Conservation (phyloP, 2,329 filamentous ascomycete species). For the Escovopsis sp. region DNA sequence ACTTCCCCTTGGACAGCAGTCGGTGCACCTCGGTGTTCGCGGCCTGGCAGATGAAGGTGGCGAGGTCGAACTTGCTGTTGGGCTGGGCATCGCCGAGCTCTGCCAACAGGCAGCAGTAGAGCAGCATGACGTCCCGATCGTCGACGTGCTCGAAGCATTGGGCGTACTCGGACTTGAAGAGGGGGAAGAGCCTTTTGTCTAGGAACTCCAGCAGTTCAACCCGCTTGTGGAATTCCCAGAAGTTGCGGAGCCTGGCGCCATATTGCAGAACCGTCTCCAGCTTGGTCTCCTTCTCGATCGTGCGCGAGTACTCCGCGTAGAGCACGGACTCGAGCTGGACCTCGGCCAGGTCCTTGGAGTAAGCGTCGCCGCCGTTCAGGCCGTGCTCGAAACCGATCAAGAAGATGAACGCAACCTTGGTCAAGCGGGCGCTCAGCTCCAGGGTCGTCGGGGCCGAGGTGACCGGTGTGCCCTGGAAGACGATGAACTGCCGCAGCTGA, state of each 20-base stretch:
- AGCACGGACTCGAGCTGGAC: conserved; percentile 9
- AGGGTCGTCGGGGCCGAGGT: conserved; percentile 24
- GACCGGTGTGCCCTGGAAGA: conserved; percentile 20
- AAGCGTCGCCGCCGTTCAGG: conserved; percentile 20
- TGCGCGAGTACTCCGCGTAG: background rate
- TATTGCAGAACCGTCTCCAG: background rate
- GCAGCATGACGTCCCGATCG: conserved; percentile 20
- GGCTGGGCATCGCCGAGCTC: conserved; percentile 21
- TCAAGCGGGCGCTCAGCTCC: conserved; percentile 21
- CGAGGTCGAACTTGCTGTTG: conserved; percentile 22
- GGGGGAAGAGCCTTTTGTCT: conserved; percentile 22
- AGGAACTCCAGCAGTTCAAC: conserved; percentile 21
- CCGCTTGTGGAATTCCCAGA: conserved; percentile 3
- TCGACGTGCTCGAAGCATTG: conserved; percentile 11
- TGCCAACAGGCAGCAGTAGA: conserved; percentile 25
- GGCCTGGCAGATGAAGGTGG: conserved; percentile 20
- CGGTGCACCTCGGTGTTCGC: conserved; percentile 17
- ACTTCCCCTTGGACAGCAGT: conserved; percentile 13
- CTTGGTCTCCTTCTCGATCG: background rate
- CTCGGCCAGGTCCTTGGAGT: conserved; percentile 18
- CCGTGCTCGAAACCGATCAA: conserved; percentile 29
- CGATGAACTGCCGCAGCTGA: conserved; percentile 34
- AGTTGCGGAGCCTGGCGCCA: background rate
- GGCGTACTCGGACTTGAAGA: conserved; percentile 22
- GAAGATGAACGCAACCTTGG: conserved; percentile 27